These are phyloP conservation scores for Colletotrichum melonis DNA, from an alignment of 2,329 filamentous ascomycete species.

Conservation along the genomic window DNA sequence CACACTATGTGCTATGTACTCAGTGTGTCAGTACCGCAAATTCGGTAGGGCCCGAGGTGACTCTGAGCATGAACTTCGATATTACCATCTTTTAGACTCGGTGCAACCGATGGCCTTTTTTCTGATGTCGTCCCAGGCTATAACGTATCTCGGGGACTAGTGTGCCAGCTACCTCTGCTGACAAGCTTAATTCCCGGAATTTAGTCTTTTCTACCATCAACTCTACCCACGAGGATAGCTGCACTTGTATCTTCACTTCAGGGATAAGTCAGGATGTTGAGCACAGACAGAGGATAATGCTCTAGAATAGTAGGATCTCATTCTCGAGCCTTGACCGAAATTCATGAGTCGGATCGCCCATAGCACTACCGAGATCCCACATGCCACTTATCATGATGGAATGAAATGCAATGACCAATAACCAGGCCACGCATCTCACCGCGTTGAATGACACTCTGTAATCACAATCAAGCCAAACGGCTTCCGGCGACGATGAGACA, in stretches of 20 bases:
- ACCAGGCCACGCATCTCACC: not conserved
- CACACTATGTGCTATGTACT: not conserved
- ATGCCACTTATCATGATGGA: not conserved
- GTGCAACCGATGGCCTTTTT: not conserved
- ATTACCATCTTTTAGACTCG: not conserved
- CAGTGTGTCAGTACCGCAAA: not conserved
- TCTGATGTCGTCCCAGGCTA: not conserved
- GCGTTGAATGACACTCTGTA: not conserved
- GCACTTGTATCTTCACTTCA: not conserved
- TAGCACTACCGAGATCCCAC: not conserved
- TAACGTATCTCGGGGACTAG: not conserved
- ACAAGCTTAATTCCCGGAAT: not conserved
- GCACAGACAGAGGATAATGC: no score
- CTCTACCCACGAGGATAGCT: not conserved
- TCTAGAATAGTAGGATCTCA: no score
- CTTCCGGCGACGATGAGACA: not conserved
- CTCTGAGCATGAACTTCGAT: not conserved
- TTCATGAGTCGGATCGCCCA: not conserved
- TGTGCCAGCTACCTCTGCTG: not conserved
- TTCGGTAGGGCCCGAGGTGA: not conserved
- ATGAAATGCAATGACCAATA: not conserved
- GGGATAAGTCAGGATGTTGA: not conserved
- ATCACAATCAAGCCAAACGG: not conserved
- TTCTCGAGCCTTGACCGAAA: not conserved
- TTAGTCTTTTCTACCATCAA: not conserved